phyloP scores from a whole-genome alignment of 1,284 basidiomycete genomes.

The Amylostereum areolatum region DNA sequence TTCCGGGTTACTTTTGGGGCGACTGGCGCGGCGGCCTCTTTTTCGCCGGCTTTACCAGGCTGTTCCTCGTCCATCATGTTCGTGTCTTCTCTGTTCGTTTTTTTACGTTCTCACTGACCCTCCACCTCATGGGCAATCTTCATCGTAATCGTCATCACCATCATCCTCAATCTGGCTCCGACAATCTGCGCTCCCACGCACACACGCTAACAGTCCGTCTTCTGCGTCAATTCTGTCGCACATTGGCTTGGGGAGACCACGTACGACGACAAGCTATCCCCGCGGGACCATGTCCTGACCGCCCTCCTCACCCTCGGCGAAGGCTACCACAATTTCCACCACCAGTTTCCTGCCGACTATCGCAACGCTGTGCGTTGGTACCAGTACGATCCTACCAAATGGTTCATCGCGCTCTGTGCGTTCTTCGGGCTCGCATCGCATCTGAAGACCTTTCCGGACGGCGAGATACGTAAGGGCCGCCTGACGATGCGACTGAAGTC shows the following conservation, averaged over 20 bases:
- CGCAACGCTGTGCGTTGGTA: conserved; percentile 68
- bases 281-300: conserved; percentile 80
- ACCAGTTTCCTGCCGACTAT: conserved; percentile 85
- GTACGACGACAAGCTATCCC: conserved; percentile 82
- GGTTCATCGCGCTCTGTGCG: conserved; percentile 75
- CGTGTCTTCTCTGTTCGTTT: conserved; percentile 24
- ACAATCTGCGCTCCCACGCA: background rate
- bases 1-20: conserved; percentile 71
- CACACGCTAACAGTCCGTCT: conserved; percentile 60
- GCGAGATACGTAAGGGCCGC: conserved; percentile 80
- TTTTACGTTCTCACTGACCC: too few species aligned
- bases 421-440: conserved; percentile 69
- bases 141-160: too few species aligned
- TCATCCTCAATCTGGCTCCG: too few species aligned
- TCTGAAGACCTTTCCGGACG: conserved; percentile 78
- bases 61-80: conserved; percentile 71
- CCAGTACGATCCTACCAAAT: conserved; percentile 69
- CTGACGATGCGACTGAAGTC: conserved; percentile 80
- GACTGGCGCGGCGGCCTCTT: conserved; percentile 80
- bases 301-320: conserved; percentile 87
- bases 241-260: conserved; percentile 82
- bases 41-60: conserved; percentile 69
- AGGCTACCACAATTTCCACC: conserved; percentile 92
- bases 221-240: conserved; percentile 89
- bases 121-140: too few species aligned